These are phyloP conservation scores for Mycena rebaudengoi DNA, from an alignment of 768 basidiomycete genomes.

Conservation along the genomic window DNA sequence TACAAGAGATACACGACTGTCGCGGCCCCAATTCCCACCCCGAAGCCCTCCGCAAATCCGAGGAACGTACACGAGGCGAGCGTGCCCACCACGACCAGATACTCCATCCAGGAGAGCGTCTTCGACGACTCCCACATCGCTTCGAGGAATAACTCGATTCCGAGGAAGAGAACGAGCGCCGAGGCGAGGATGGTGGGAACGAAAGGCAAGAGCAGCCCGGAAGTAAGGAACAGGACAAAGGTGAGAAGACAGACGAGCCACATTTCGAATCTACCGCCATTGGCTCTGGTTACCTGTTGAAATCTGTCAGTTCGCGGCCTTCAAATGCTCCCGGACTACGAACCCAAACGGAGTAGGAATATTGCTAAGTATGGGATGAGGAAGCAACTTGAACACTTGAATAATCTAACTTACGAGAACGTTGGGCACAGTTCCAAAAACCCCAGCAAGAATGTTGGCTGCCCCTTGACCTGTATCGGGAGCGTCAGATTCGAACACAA, in stretches of 20 bases:
- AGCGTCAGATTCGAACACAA: neutral
- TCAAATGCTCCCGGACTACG: no score
- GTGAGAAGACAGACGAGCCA: constrained; percentile 26
- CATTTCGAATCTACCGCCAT: constrained; percentile 34
- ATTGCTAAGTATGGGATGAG: constrained; percentile 9
- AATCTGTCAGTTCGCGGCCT: no score
- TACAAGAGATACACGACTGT: constrained; percentile 29
- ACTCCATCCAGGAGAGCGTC: constrained; percentile 29
- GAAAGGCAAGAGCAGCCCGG: constrained; percentile 30
- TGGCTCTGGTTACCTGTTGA: constrained; percentile 33
- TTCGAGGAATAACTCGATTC: constrained; percentile 33
- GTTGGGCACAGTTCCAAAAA: constrained; percentile 30
- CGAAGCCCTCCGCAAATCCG: constrained; percentile 36
- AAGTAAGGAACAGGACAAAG: constrained; percentile 24
- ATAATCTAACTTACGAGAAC: constrained; percentile 28
- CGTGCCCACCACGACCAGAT: constrained; percentile 29
- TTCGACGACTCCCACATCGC: constrained; percentile 33
- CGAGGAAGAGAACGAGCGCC: constrained; percentile 32
- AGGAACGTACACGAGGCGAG: constrained; percentile 30
- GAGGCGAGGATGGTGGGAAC: constrained; percentile 34
- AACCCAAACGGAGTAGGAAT: constrained; percentile 31
- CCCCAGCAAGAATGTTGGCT: constrained; percentile 31
- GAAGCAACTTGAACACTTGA: neutral
- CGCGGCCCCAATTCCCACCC: constrained; percentile 32
- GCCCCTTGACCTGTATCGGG: constrained; percentile 26